phyloP scores from a whole-genome alignment of 2,329 filamentous ascomycete species.

The Botrytis byssoidea region DNA sequence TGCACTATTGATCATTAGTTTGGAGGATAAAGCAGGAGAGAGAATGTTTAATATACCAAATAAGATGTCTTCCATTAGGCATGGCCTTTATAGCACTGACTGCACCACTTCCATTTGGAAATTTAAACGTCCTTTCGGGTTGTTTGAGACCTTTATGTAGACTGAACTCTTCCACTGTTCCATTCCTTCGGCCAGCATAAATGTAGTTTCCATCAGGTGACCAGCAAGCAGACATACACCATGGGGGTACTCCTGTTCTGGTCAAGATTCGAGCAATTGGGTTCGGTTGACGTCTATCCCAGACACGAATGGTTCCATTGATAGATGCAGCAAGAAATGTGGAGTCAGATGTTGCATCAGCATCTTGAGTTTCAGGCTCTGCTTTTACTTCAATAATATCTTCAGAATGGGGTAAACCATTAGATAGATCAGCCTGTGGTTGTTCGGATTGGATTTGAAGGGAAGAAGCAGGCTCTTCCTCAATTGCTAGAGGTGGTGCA shows the following conservation, averaged over 20 bases:
- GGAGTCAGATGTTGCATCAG: conserved; percentile 64
- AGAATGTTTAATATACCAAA: conserved; percentile 61
- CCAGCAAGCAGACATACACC: conserved; percentile 98
- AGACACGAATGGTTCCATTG: conserved; percentile 85
- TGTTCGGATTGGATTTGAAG: conserved; percentile 20
- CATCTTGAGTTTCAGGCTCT: conserved; percentile 47
- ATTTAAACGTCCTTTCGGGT: conserved; percentile 77
- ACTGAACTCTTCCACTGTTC: conserved; percentile 90
- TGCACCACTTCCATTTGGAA: conserved; percentile 83
- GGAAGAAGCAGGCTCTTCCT: conserved; percentile 23
- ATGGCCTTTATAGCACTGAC: conserved; percentile 87
- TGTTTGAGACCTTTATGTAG: conserved; percentile 76
- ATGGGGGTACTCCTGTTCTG: conserved; percentile 76
- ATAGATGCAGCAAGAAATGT: conserved; percentile 88
- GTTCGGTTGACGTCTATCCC: conserved; percentile 77
- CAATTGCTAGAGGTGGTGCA: conserved; percentile 23
- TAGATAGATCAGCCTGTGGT: conserved; percentile 22
- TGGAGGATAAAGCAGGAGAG: not conserved
- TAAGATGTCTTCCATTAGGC: conserved; percentile 86
- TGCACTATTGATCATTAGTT: conserved; percentile 53
- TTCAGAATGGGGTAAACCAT: conserved; percentile 25
- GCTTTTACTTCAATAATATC: conserved; percentile 25
- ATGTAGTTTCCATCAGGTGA: conserved; percentile 93
- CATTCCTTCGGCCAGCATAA: conserved; percentile 86
- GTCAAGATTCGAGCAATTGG: conserved; percentile 79